phyloP scores from a whole-genome alignment of 371 early-diverging fungal species.

The Rhizomucor miehei region DNA sequence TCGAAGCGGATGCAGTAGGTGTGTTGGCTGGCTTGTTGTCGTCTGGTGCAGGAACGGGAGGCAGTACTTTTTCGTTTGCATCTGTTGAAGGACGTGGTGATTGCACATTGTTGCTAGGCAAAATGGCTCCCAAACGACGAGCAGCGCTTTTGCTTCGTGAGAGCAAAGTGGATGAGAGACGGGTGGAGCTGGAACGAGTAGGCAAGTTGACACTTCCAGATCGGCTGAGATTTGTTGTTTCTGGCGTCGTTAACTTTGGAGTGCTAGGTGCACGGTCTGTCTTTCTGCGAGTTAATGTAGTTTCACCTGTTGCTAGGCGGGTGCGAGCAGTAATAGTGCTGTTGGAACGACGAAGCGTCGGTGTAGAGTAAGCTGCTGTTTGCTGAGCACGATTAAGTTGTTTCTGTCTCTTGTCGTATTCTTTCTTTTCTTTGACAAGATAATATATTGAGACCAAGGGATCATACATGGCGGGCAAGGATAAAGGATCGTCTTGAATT shows the following conservation, averaged over 20 bases:
- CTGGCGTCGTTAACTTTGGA: conserved; percentile 2
- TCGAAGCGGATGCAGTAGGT: conserved; percentile 14
- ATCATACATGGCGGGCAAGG: conserved; percentile 49
- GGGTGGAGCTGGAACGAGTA: conserved; percentile 9
- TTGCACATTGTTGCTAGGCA: conserved; percentile 12
- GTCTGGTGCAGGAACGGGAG: conserved; percentile 3
- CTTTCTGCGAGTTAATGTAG: conserved; percentile 17
- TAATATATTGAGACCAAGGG: conserved; percentile 86
- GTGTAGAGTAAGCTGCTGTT: conserved; percentile 15
- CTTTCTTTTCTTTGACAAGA: conserved; percentile 73
- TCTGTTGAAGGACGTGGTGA: conserved; percentile 6
- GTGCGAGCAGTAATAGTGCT: conserved; percentile 11
- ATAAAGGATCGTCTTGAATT: conserved; percentile 33
- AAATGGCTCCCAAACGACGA: conserved; percentile 13
- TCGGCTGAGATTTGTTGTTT: conserved; percentile 3
- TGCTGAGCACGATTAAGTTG: conserved; percentile 16
- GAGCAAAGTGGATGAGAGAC: conserved; percentile 10
- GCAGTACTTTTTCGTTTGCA: conserved; percentile 7
- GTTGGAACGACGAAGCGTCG: conserved; percentile 15
- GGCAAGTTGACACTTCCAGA: conserved; percentile 13
- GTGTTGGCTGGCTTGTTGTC: not conserved
- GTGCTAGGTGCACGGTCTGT: conserved; percentile 19
- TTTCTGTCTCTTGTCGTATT: conserved; percentile 27
- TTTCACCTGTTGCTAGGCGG: not conserved
- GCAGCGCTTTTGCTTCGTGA: conserved; percentile 25